These are phyloP conservation scores for Paracorniculantispora psalliotae DNA, from an alignment of 2,329 filamentous ascomycete species.

Conservation along the genomic window DNA sequence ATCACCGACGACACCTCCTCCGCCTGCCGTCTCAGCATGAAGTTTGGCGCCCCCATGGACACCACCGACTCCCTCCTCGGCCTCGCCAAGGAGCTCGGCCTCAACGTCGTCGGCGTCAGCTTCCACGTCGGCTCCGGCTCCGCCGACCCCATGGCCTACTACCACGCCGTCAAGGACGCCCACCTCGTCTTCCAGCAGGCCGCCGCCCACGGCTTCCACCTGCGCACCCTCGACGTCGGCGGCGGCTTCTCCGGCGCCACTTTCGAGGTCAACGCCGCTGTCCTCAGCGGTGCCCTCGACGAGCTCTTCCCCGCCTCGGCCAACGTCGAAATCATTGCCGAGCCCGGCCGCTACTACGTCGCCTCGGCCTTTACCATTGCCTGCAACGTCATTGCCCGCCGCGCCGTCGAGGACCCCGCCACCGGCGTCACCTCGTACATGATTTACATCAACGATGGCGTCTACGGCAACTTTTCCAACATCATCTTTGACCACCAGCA, in stretches of 20 bases:
- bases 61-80: constrained; percentile 70
- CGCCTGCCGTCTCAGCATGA: constrained; percentile 91
- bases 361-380: constrained; percentile 90
- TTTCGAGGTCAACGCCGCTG: constrained; percentile 84
- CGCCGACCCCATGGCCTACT: constrained; percentile 85
- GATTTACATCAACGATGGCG: constrained; percentile 95
- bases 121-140: constrained; percentile 98
- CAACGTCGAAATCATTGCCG: constrained; percentile 81
- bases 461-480: constrained; percentile 98
- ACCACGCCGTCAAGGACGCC: constrained; percentile 86
- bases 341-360: constrained; percentile 95
- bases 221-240: constrained; percentile 88
- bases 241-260: constrained; percentile 88
- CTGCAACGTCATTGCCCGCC: constrained; percentile 92
- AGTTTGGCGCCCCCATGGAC: constrained; percentile 91
- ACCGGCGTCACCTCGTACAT: constrained; percentile 74
- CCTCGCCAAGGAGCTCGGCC: constrained; percentile 72
- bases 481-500: constrained; percentile 99
- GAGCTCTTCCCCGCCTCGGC: constrained; percentile 73
- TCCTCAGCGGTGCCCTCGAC: constrained; percentile 75
- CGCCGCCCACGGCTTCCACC: constrained; percentile 65
- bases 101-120: constrained; percentile 92
- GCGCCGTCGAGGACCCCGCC: constrained; percentile 71
- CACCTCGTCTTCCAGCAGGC: constrained; percentile 86
- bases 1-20: constrained; percentile 93